Evolutionary conservation across 139 green algal species (phyloP).

Genomic region (Coelastrella sp.): DNA sequence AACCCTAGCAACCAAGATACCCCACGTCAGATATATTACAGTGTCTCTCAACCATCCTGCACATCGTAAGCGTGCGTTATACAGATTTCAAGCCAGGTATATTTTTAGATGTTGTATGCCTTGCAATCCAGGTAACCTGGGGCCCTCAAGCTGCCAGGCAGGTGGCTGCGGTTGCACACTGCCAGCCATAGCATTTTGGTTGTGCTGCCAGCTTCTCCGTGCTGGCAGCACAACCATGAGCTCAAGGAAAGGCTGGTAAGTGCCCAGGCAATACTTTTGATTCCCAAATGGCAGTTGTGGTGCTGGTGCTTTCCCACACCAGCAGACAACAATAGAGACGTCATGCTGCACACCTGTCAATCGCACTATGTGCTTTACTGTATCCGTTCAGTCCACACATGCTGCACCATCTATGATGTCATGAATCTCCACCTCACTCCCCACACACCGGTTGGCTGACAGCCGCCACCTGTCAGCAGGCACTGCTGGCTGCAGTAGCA

Average conservation of each 20-base stretch:
- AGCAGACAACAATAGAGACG: neutral
- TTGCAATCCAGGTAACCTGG: neutral
- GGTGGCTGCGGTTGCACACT: neutral
- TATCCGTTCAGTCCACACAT: neutral
- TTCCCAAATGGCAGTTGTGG: neutral
- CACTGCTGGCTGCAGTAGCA: conserved; percentile 1
- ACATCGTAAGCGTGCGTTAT: neutral
- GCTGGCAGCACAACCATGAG: conserved; percentile 13
- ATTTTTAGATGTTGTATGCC: neutral
- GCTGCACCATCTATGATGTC: neutral
- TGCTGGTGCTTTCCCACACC: neutral
- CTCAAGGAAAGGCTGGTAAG: conserved; percentile 17
- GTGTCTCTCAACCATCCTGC: neutral
- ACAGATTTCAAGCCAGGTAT: neutral
- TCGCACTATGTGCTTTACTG: neutral
- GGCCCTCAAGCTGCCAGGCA: neutral
- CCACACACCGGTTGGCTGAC: neutral
- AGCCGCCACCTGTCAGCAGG: neutral
- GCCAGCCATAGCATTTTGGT: neutral
- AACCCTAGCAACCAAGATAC: neutral
- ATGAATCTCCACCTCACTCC: too few species aligned
- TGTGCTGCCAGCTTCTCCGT: too few species aligned
- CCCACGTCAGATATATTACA: neutral
- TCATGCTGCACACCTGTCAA: neutral
- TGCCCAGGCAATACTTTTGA: too few species aligned